These are phyloP conservation scores for Suillus discolor DNA, from an alignment of 768 basidiomycete genomes.

Conservation along the genomic window DNA sequence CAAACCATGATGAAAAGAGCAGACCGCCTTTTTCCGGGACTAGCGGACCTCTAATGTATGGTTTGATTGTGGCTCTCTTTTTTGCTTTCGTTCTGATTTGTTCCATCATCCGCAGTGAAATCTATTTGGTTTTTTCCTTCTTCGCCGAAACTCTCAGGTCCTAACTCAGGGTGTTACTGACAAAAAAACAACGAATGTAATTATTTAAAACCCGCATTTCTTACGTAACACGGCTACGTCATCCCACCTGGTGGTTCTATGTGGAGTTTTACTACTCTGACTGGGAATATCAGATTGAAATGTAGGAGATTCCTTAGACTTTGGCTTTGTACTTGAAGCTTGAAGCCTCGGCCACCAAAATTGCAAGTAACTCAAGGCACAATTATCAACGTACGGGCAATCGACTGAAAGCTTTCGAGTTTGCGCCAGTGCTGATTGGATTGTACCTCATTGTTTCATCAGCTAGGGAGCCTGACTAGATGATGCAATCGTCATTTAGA, in stretches of 20 bases:
- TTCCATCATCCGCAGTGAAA: no score
- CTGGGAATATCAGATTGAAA: neutral
- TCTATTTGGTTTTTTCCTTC: no score
- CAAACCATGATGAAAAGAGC: no score
- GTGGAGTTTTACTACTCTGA: neutral
- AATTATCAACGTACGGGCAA: neutral
- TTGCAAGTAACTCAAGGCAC: neutral
- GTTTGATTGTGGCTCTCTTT: no score
- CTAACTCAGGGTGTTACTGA: no score
- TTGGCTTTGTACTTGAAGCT: neutral
- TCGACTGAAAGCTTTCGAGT: conserved; percentile 1
- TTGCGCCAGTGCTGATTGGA: neutral
- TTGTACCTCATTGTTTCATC: neutral
- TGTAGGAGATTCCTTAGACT: neutral
- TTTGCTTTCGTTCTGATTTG: no score
- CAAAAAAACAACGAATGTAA: no score
- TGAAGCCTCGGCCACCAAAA: neutral
- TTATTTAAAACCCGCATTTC: neutral
- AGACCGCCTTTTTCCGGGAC: no score
- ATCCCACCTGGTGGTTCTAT: neutral
- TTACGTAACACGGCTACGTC: neutral
- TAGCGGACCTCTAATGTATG: no score
- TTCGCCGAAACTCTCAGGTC: no score
- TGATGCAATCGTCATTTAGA: neutral
- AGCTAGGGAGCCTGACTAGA: neutral